phyloP scores from a whole-genome alignment of 495 filamentous ascomycete genomes.

The Sordaria brevicollis region DNA sequence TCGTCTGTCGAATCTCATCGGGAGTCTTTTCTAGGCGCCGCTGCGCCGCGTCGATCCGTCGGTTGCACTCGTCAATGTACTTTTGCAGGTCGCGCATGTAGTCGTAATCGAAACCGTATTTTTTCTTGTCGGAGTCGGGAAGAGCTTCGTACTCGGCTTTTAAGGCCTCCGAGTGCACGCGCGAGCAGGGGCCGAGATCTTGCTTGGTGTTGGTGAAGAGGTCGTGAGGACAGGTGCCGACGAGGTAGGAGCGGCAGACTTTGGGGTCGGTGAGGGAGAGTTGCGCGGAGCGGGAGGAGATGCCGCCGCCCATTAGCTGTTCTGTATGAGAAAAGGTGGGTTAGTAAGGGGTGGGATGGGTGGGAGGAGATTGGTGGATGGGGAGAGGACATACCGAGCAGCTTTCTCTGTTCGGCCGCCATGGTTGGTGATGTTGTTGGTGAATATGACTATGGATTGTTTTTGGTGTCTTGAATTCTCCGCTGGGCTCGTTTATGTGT shows the following conservation, averaged over 20 bases:
- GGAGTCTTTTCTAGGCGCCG: conserved; percentile 91
- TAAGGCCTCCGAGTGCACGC: conserved; percentile 79
- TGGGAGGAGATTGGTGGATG: neutral
- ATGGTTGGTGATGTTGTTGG: conserved; percentile 36
- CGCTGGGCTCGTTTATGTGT: neutral
- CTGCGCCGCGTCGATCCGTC: conserved; percentile 83
- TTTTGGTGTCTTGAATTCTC: neutral
- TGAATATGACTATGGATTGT: neutral
- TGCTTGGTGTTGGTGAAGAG: conserved; percentile 99
- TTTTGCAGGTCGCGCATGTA: conserved; percentile 92
- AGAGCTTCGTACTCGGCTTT: conserved; percentile 77
- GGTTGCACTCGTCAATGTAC: conserved; percentile 94
- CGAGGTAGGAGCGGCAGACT: conserved; percentile 90
- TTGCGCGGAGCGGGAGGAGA: conserved; percentile 61
- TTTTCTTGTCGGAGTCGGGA: conserved; percentile 54
- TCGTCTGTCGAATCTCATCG: conserved; percentile 96
- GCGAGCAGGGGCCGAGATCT: conserved; percentile 85
- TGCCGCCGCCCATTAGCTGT: conserved; percentile 69
- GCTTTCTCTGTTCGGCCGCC: conserved; percentile 91
- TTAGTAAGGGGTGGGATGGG: conserved; percentile 5
- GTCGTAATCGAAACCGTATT: conserved; percentile 89
- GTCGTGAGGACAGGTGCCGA: conserved; percentile 92
- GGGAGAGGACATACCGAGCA: conserved; percentile 57
- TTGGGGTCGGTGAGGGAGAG: conserved; percentile 86
- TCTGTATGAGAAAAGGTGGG: conserved; percentile 39